Percentiles rank a stretch among this genome's conserved stretches.
Evolutionary conservation across 1,284 basidiomycete genomes (phyloP).

Genomic region (Neolentinus lepideus): DNA sequence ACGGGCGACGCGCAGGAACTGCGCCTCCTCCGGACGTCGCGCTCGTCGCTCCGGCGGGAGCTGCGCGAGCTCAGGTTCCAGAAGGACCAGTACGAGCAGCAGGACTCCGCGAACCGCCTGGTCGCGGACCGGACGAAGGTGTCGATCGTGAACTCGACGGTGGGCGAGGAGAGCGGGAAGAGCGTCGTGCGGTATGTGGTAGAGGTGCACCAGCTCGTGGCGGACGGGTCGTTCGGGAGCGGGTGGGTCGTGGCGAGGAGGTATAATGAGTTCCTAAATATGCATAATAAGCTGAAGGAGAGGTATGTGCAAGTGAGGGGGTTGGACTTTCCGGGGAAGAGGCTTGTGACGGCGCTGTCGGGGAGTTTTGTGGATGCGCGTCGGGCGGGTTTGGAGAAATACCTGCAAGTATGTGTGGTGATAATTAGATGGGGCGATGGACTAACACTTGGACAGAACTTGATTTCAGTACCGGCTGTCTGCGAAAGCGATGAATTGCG

Average conservation of each 20-base stretch:
- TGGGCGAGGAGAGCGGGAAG: slow-evolving; percentile 78
- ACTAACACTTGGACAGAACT: slow-evolving; percentile 37
- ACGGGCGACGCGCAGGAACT: slow-evolving; percentile 87
- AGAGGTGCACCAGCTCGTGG: slow-evolving; percentile 81
- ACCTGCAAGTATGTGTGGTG: slow-evolving; percentile 64
- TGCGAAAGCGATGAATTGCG: slow-evolving; percentile 83
- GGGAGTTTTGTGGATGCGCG: slow-evolving; percentile 80
- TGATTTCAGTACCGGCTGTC: slow-evolving; percentile 67
- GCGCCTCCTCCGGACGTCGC: slow-evolving; percentile 74
- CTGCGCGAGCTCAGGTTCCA: slow-evolving; percentile 83
- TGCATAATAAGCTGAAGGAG: slow-evolving; percentile 82
- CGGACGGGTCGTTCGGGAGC: slow-evolving; percentile 66
- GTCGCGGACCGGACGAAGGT: slow-evolving; percentile 75
- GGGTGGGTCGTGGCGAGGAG: slow-evolving; percentile 90
- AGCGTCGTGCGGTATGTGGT: slow-evolving; percentile 91
- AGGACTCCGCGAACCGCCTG: slow-evolving; percentile 80
- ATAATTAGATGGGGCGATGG: slow-evolving; percentile 2
- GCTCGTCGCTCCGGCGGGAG: slow-evolving; percentile 76
- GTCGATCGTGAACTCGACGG: slow-evolving; percentile 70
- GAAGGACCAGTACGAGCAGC: slow-evolving; percentile 85
- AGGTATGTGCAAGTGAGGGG: slow-evolving; percentile 58
- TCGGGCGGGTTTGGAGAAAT: slow-evolving; percentile 76
- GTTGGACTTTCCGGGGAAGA: slow-evolving; percentile 87
- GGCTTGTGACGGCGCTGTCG: slow-evolving; percentile 79
- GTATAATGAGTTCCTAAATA: slow-evolving; percentile 90